These are phyloP conservation scores for Yamadazyma olivae DNA, from an alignment of 805 yeast genomes.

Conservation along the genomic window DNA sequence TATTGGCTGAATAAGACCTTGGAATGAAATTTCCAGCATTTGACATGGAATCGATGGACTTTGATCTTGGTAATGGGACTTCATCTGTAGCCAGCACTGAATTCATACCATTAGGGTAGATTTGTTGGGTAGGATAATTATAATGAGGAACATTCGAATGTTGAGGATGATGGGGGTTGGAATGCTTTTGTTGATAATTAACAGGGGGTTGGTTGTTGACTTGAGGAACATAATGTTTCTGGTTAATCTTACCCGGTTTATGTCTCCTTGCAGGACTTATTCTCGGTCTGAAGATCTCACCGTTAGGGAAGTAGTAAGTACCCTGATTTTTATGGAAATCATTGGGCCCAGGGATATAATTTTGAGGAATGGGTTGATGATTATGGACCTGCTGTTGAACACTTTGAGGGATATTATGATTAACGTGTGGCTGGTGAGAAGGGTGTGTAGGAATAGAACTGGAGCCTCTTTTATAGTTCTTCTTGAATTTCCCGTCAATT, in stretches of 20 bases:
- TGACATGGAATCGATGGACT: too few species aligned
- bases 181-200: not conserved
- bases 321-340: conserved; percentile 15
- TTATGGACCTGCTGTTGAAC: not conserved
- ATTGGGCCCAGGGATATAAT: not conserved
- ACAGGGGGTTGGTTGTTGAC: conserved; percentile 1
- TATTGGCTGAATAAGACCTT: not conserved
- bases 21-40: too few species aligned
- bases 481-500: conserved; percentile 39
- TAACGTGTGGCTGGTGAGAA: not conserved
- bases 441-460: not conserved
- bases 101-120: too few species aligned
- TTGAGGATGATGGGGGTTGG: not conserved
- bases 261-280: conserved; percentile 36
- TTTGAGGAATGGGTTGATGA: not conserved
- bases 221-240: conserved; percentile 4
- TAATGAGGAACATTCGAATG: not conserved
- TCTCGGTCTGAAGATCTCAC: conserved; percentile 51
- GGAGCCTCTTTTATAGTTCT: conserved; percentile 23
- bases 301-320: conserved; percentile 48
- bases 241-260: conserved; percentile 30
- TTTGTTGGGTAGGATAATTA: not conserved
- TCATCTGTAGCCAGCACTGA: conserved; percentile 1
- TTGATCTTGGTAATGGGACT: conserved; percentile 5
- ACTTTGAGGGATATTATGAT: too few species aligned